A percentile compares a stretch with the other conserved stretches of the same genome.
Evolutionary conservation across 108 stramenopile species (phyloP).

Genomic region (Nitzschia sp.): DNA sequence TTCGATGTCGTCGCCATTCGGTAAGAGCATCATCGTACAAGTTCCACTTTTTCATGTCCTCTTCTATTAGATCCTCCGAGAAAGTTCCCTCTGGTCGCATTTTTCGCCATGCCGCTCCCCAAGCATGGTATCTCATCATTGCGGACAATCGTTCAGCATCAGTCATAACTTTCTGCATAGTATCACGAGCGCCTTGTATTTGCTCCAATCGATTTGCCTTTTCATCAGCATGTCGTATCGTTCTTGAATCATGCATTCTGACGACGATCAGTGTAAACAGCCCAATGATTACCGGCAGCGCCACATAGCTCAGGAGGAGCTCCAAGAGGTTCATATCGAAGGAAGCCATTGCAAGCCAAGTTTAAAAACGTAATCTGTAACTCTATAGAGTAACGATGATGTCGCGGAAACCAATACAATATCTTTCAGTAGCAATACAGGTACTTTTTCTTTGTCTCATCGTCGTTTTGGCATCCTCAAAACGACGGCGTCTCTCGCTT

Average conservation of each 20-base stretch:
- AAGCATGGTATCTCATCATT: slow-evolving; percentile 22
- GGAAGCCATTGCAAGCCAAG: no score
- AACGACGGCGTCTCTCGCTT: neutral
- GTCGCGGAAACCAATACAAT: no score
- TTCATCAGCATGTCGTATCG: neutral
- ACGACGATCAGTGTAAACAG: neutral
- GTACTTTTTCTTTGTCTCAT: no score
- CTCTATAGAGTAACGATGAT: no score
- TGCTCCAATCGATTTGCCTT: neutral
- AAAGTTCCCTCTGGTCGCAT: slow-evolving; percentile 17
- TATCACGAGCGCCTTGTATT: slow-evolving; percentile 6
- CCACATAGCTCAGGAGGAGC: slow-evolving; percentile 12
- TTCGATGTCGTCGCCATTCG: slow-evolving; percentile 14
- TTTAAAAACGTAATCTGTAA: no score
- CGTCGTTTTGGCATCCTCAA: no score
- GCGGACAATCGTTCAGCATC: slow-evolving; percentile 8
- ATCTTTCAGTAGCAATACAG: no score
- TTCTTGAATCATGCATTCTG: slow-evolving; percentile 1
- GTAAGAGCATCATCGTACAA: slow-evolving; percentile 14
- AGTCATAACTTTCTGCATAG: slow-evolving; percentile 9
- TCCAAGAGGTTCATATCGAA: slow-evolving; percentile 5
- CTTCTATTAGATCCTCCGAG: slow-evolving; percentile 7
- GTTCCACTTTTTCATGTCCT: slow-evolving; percentile 19
- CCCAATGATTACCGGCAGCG: slow-evolving; percentile 10
- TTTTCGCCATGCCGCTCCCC: slow-evolving; percentile 22